These are phyloP conservation scores for Coemansia sp. DNA, from an alignment of 192 early-diverging fungal genomes.

Conservation along the genomic window DNA sequence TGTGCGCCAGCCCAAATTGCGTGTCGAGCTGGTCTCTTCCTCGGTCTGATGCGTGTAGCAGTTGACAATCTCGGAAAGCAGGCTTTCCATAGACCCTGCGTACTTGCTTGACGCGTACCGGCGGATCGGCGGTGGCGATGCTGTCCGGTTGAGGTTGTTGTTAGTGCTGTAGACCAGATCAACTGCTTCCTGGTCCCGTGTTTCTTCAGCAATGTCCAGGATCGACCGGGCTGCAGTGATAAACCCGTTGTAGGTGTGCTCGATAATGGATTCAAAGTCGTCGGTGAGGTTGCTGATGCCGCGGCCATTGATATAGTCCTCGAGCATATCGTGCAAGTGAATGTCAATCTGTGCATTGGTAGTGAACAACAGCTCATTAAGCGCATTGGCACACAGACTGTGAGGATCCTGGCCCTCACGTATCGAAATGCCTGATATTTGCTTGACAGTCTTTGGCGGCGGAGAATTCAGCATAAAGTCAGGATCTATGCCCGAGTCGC, in stretches of 20 bases:
- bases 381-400: constrained; percentile 20
- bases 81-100: constrained; percentile 19
- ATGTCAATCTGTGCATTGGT: constrained; percentile 37
- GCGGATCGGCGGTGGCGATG: neutral
- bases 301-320: constrained; percentile 23
- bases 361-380: constrained; percentile 45
- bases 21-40: neutral
- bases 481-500: neutral
- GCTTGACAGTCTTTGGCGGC: neutral
- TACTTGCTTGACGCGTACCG: constrained; percentile 7
- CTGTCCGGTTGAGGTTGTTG: too few species aligned
- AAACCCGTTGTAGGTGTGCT: constrained; percentile 31
- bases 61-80: constrained; percentile 28
- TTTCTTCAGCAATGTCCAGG: constrained; percentile 17
- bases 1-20: neutral
- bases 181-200: neutral
- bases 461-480: neutral
- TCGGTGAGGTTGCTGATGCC: constrained; percentile 6
- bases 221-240: constrained; percentile 18
- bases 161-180: neutral
- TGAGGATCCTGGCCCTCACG: constrained; percentile 10
- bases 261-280: constrained; percentile 29
- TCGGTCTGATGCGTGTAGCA: constrained; percentile 20
- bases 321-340: constrained; percentile 22
- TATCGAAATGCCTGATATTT: constrained; percentile 9